Conservation (phyloP, 305 asterid species). For the Ilex paraguariensis region DNA sequence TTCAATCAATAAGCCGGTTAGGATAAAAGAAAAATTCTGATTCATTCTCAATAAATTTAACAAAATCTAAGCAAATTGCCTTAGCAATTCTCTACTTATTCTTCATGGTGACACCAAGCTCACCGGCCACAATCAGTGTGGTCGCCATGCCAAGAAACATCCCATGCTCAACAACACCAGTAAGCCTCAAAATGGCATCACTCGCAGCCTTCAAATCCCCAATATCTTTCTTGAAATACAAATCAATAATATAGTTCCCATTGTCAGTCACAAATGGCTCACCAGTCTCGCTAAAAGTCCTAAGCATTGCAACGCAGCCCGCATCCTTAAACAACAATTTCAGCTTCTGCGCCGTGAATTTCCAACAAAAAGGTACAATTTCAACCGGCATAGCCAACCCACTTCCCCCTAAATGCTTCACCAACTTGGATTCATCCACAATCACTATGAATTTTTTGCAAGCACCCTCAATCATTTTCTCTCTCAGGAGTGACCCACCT, state of each 20-base stretch:
- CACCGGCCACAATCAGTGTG: slow-evolving; percentile 77
- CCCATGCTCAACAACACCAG: slow-evolving; percentile 89
- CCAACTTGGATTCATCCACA: slow-evolving; percentile 78
- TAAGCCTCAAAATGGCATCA: slow-evolving; percentile 79
- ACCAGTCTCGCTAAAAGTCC: slow-evolving; percentile 25
- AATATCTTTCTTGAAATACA: slow-evolving; percentile 67
- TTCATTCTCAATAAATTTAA: background rate
- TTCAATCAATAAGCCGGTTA: no score
- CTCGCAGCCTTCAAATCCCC: slow-evolving; percentile 73
- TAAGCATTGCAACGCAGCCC: slow-evolving; percentile 63
- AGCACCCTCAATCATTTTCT: slow-evolving; percentile 76
- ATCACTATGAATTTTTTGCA: slow-evolving; percentile 66
- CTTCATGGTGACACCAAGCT: slow-evolving; percentile 57
- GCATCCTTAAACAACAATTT: slow-evolving; percentile 57
- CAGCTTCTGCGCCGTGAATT: slow-evolving; percentile 56
- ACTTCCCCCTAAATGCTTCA: slow-evolving; percentile 62
- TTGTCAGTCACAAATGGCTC: slow-evolving; percentile 66
- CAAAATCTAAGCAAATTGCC: slow-evolving; percentile 7
- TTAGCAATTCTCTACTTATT: slow-evolving; percentile 33
- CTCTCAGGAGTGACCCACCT: slow-evolving; percentile 77
- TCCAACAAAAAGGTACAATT: slow-evolving; percentile 76
- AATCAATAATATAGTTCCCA: slow-evolving; percentile 66
- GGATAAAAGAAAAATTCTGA: no score
- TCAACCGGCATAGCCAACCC: slow-evolving; percentile 90
- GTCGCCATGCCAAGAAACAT: slow-evolving; percentile 87